These are phyloP conservation scores for Akanthomyces dipterigenus DNA, from an alignment of 2,329 filamentous ascomycete species.

Conservation along the genomic window DNA sequence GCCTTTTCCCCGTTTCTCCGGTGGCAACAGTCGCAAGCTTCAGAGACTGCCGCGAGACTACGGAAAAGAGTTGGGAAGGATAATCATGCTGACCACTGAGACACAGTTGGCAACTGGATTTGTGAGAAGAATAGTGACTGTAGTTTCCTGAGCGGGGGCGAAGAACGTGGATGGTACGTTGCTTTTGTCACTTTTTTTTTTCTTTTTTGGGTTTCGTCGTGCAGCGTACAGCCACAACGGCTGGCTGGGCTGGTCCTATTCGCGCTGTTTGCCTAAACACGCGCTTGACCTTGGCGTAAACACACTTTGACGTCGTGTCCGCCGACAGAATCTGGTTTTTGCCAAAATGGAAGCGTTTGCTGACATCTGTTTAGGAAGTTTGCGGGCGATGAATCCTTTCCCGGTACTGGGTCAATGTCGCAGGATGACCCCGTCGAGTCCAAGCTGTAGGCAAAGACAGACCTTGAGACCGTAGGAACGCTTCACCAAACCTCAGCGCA, in stretches of 20 bases:
- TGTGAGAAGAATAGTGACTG: constrained; percentile 80
- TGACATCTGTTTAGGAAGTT: constrained; percentile 32
- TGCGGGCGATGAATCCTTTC: constrained; percentile 51
- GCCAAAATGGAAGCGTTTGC: too few species aligned
- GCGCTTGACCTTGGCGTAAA: neutral
- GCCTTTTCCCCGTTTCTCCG: neutral
- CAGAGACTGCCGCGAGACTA: neutral
- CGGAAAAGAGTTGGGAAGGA: neutral
- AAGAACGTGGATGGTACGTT: constrained; percentile 80
- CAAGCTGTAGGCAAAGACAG: constrained; percentile 23
- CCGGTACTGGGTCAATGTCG: constrained; percentile 31
- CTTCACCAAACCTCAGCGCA: neutral
- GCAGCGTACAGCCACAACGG: neutral
- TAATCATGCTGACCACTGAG: constrained; percentile 23
- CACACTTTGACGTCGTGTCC: neutral
- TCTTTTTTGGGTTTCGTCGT: neutral
- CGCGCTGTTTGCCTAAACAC: neutral
- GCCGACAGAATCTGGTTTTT: too few species aligned
- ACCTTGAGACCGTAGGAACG: neutral
- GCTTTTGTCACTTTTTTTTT: constrained; percentile 12
- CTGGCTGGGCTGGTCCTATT: neutral
- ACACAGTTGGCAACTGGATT: constrained; percentile 63
- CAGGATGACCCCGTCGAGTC: constrained; percentile 21
- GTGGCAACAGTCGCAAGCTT: neutral
- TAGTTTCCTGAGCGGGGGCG: constrained; percentile 69